Percentiles rank a stretch among this genome's conserved stretches.
phyloP scores from a whole-genome alignment of 495 filamentous ascomycete genomes.

The Geopyxis carbonaria region DNA sequence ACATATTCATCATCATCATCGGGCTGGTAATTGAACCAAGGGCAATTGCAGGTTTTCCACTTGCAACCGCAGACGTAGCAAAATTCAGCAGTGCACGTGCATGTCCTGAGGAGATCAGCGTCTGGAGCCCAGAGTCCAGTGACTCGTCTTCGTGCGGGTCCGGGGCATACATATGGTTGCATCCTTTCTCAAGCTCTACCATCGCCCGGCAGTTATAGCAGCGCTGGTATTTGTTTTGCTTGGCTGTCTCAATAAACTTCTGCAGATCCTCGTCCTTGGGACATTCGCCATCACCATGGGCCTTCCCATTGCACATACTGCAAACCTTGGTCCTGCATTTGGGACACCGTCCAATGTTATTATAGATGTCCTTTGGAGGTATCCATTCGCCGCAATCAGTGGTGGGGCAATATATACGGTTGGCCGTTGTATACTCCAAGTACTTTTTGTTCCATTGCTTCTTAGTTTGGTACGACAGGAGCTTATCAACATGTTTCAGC shows the following conservation, averaged over 20 bases:
- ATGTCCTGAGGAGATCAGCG: constrained; percentile 6
- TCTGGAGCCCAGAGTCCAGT: no score
- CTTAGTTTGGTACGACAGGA: constrained; percentile 60
- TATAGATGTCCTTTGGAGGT: constrained; percentile 45
- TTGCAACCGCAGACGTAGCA: constrained; percentile 62
- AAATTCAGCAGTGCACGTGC: constrained; percentile 60
- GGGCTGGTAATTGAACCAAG: constrained; percentile 54
- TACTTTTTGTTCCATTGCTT: constrained; percentile 60
- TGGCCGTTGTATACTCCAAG: constrained; percentile 52
- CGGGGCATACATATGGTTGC: constrained; percentile 61
- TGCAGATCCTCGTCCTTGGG: constrained; percentile 52
- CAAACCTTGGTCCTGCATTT: constrained; percentile 62
- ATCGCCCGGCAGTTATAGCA: constrained; percentile 58
- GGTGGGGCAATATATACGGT: constrained; percentile 56
- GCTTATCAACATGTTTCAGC: constrained; percentile 50
- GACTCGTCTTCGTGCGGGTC: no score
- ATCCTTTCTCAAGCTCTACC: constrained; percentile 67
- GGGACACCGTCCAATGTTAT: constrained; percentile 41
- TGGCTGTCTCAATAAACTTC: constrained; percentile 47
- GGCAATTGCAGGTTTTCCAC: constrained; percentile 72
- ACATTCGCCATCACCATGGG: constrained; percentile 51
- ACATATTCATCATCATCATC: constrained; percentile 35
- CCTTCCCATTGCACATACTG: constrained; percentile 49
- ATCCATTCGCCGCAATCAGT: constrained; percentile 59
- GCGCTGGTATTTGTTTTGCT: constrained; percentile 55